Percentiles rank a stretch among this genome's conserved stretches.
These are phyloP conservation scores for Trichosporon sp. DNA, from an alignment of 1,284 basidiomycete genomes.

Conservation along the genomic window DNA sequence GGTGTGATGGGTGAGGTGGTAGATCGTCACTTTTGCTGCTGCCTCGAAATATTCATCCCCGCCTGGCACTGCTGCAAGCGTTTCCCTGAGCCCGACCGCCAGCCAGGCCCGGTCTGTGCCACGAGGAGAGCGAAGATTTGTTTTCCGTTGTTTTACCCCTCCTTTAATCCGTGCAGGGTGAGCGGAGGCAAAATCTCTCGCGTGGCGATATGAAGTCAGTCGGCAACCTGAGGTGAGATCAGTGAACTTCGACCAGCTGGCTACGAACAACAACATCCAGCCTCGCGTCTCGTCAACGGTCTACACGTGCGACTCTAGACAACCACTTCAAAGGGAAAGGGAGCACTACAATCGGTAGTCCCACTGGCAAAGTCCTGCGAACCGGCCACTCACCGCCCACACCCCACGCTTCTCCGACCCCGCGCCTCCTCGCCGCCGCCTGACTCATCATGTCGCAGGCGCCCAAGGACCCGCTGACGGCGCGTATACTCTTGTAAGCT, in stretches of 20 bases:
- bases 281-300: background rate
- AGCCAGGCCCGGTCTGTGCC: background rate
- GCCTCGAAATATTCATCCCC: background rate
- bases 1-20: constrained; percentile 9
- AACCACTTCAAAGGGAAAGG: background rate
- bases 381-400: background rate
- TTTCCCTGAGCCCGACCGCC: background rate
- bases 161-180: background rate
- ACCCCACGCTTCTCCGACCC: background rate
- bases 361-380: background rate
- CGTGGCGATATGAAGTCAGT: background rate
- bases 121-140: background rate
- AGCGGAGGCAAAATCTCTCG: background rate
- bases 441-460: constrained; percentile 28
- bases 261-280: background rate
- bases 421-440: background rate
- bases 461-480: constrained; percentile 35
- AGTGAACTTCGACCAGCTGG: background rate
- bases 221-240: background rate
- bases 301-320: background rate
- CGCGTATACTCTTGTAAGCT: constrained; percentile 46
- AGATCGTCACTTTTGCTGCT: background rate
- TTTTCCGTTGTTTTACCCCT: background rate
- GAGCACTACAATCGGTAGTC: background rate
- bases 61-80: background rate